Evolutionary conservation across 2,329 filamentous ascomycete species (phyloP).

Genomic region (Aspergillus ustus): DNA sequence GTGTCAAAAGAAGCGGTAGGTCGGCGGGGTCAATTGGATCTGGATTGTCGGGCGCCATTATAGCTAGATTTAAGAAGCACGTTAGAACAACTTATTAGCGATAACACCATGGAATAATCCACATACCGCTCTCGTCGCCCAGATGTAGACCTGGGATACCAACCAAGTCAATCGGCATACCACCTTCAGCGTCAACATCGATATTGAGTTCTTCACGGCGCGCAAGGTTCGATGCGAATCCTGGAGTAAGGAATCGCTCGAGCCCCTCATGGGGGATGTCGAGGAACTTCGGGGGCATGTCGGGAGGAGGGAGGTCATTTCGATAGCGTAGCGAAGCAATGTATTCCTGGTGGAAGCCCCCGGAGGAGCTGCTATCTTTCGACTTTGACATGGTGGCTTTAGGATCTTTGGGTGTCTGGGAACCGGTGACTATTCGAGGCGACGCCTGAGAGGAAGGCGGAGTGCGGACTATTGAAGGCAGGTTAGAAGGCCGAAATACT

Average conservation of each 20-base stretch:
- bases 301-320: conserved; percentile 92
- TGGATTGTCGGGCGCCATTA: conserved; percentile 74
- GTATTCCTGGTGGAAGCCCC: conserved; percentile 83
- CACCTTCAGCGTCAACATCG: conserved; percentile 94
- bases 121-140: conserved; percentile 86
- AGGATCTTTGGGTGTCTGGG: not conserved
- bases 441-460: conserved; percentile 12
- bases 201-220: conserved; percentile 94
- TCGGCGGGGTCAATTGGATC: conserved; percentile 81
- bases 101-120: not conserved
- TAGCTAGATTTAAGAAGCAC: conserved; percentile 60
- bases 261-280: conserved; percentile 95
- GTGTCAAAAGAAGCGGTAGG: conserved; percentile 78
- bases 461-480: conserved; percentile 15
- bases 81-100: conserved; percentile 19
- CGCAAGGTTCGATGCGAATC: conserved; percentile 85
- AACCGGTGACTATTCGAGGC: not conserved
- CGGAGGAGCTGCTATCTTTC: conserved; percentile 44
- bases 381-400: conserved; percentile 43
- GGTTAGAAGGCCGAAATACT: conserved; percentile 16
- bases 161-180: conserved; percentile 94
- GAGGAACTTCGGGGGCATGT: conserved; percentile 92
- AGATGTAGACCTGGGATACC: conserved; percentile 95
- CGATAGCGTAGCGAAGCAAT: conserved; percentile 94
- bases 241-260: conserved; percentile 85